Conservation (phyloP, 805 yeast genomes). For the Hanseniaspora lindneri region DNA sequence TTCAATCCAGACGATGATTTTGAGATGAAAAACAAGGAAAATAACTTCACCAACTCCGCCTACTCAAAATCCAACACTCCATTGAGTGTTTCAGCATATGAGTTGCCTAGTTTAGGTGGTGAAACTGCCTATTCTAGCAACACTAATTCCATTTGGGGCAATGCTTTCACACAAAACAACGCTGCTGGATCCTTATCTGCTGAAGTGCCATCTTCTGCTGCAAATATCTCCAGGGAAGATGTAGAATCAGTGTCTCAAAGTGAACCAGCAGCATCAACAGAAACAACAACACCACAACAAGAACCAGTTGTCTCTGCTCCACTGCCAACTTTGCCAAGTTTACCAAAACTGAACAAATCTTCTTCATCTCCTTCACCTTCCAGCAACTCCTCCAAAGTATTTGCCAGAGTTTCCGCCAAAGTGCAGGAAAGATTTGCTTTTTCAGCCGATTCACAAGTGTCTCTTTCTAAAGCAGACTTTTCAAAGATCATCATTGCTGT, state of each 20-base stretch:
- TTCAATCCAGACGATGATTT: conserved; percentile 15
- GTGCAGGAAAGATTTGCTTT: conserved; percentile 73
- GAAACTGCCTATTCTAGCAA: neutral
- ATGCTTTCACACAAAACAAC: neutral
- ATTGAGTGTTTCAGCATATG: neutral
- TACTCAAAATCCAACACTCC: neutral
- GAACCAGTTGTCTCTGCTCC: neutral
- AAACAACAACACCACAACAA: neutral
- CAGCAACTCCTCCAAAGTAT: conserved; percentile 20
- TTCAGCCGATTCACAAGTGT: conserved; percentile 54
- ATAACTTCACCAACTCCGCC: neutral
- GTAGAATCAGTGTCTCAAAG: conserved; percentile 12
- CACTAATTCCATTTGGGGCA: conserved; percentile 10
- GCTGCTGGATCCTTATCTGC: conserved; percentile 18
- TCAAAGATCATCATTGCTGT: conserved; percentile 53
- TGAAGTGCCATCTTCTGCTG: conserved; percentile 19
- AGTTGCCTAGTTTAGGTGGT: conserved; percentile 7
- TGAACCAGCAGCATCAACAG: neutral
- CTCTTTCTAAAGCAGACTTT: conserved; percentile 52
- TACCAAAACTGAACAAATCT: conserved; percentile 1
- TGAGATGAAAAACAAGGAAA: neutral
- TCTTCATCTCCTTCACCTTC: conserved; percentile 18
- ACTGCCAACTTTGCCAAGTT: conserved; percentile 15
- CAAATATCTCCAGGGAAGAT: no score
- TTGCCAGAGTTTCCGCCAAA: conserved; percentile 37